These are phyloP conservation scores for Yamadazyma atmosphaerica DNA, from an alignment of 1,139 yeast species.

Conservation along the genomic window DNA sequence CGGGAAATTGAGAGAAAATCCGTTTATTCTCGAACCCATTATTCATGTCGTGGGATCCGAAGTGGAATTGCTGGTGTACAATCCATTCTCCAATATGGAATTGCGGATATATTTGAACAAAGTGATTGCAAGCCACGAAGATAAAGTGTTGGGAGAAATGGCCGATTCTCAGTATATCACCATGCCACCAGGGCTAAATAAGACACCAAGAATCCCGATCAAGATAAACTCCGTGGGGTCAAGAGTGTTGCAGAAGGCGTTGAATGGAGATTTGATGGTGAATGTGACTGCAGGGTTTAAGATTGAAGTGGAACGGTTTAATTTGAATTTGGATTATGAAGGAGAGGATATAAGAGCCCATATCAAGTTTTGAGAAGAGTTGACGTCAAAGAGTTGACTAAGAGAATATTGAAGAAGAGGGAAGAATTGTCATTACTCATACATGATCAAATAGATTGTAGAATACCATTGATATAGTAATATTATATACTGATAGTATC, in stretches of 20 bases:
- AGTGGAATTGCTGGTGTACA: constrained; percentile 50
- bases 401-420: too few relatives aligned
- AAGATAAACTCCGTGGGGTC: constrained; percentile 48
- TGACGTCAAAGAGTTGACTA: too few relatives aligned
- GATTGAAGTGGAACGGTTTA: constrained; percentile 36
- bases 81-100: constrained; percentile 49
- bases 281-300: constrained; percentile 44
- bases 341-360: constrained; percentile 45
- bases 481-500: too few relatives aligned
- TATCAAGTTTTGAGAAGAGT: constrained; percentile 42
- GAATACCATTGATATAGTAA: neutral
- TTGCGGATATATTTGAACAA: constrained; percentile 38
- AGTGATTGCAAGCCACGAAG: constrained; percentile 50
- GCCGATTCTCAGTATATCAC: constrained; percentile 29
- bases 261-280: constrained; percentile 51
- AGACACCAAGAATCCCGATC: constrained; percentile 50
- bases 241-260: constrained; percentile 47
- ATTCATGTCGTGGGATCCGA: constrained; percentile 55
- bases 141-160: constrained; percentile 45
- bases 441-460: too few relatives aligned
- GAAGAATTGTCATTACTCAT: too few relatives aligned
- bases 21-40: constrained; percentile 24
- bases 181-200: constrained; percentile 51
- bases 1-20: neutral
- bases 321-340: constrained; percentile 39